These are phyloP conservation scores for Lathyrus sativus DNA, from an alignment of 306 rosid species.

Conservation along the genomic window DNA sequence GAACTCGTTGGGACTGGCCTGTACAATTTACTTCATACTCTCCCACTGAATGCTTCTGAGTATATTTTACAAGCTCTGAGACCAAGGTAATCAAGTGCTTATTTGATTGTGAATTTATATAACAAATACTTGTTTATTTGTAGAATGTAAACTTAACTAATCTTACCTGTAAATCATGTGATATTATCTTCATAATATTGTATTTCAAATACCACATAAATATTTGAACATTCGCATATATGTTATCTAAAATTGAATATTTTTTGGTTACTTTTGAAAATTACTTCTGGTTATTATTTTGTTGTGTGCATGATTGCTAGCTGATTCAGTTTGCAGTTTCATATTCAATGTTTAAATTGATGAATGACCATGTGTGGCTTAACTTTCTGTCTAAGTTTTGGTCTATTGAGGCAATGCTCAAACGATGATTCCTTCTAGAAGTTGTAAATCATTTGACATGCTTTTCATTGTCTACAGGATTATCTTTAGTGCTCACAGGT, in stretches of 20 bases:
- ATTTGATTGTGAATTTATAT: slow-evolving; percentile 26
- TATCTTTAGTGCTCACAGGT: slow-evolving; percentile 63
- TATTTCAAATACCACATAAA: not conserved
- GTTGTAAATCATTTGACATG: slow-evolving; percentile 2
- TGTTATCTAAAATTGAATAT: not conserved
- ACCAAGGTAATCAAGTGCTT: slow-evolving; percentile 58
- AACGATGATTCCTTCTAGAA: slow-evolving; percentile 8
- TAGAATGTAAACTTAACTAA: not conserved
- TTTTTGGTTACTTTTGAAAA: too few relatives aligned
- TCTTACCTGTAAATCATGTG: not conserved
- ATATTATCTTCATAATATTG: not conserved
- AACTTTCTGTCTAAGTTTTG: slow-evolving; percentile 3
- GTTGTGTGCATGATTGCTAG: too few relatives aligned
- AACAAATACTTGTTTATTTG: slow-evolving; percentile 15
- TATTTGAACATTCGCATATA: not conserved
- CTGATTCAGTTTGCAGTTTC: not conserved
- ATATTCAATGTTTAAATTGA: too few relatives aligned
- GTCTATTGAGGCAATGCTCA: not conserved
- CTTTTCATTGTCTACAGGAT: slow-evolving; percentile 50
- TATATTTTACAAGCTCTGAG: slow-evolving; percentile 70
- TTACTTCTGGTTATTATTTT: too few relatives aligned
- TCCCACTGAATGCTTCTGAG: slow-evolving; percentile 64
- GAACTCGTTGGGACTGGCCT: slow-evolving; percentile 46
- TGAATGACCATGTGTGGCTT: not conserved
- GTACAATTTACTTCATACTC: slow-evolving; percentile 51